Evolutionary conservation across 2,329 filamentous ascomycete genomes (phyloP), one percentile per base, ranked within the genome.

Genomic region (Aspergillus pseudonomiae): DNA sequence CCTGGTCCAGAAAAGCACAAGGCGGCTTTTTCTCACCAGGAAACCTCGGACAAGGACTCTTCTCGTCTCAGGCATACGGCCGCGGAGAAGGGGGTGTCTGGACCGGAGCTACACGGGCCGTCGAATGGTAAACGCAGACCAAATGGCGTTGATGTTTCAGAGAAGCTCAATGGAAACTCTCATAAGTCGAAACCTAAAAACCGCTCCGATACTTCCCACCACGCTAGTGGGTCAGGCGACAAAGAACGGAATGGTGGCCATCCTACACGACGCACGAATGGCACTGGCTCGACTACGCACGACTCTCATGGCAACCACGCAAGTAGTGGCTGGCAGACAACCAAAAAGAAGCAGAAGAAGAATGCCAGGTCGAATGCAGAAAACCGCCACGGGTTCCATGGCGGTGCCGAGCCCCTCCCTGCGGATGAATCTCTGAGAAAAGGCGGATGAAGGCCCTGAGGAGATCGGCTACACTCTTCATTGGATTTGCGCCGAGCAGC

Each of bases 371-470:
- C 73, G 6, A 70, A 75, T 32, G 70, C 69, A 12, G 78, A 80
- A 21, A 63, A 71, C 36, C 71, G 71, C 30, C 68, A 71, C 30
- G 72, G 73, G n/a, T 57, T 67, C 21, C 65, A 70, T 30, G 67
- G 70, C 46, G 72, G 75, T 6, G 74, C 71, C 2, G 80, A 82
- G 63, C 73, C 77, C 10, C 68, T 80, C 12, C 79, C 80, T 34
- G 72, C 71, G 16, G 79, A 82, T 64, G 80, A 80, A 61, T 78
- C 79, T 16, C 63, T 81, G 68, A 75, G 80, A 59, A 82, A 82
- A 70, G 80, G 80, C 24, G 80, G 80, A 32, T 82, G 73, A 80
- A 61, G 16, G 43, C 24, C 58, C 46, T 52, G n/a, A 21, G n/a
- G 46, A 9, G 21, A 6, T 53, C 26, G 16, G 24, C 11, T 54